A percentile compares a stretch with the other conserved stretches of the same genome.
Conservation (phyloP, 768 basidiomycete genomes). For the Naganishia onofrii region DNA sequence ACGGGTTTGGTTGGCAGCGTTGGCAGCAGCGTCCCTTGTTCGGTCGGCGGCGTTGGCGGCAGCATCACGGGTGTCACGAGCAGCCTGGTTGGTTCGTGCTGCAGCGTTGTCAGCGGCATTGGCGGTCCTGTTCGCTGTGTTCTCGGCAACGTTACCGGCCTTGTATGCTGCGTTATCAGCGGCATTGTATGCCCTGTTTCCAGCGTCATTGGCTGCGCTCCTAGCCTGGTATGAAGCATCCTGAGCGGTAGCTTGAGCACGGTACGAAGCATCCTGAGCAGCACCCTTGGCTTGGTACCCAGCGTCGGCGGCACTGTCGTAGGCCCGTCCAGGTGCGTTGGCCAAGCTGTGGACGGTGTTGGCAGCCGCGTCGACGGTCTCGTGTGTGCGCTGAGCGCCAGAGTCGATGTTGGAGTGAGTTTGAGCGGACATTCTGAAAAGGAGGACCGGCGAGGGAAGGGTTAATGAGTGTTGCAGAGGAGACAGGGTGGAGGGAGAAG, state of each 20-base stretch:
- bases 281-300: neutral
- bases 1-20: constrained; percentile 5
- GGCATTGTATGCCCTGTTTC: neutral
- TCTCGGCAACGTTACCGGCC: neutral
- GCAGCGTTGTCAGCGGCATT: neutral
- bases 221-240: neutral
- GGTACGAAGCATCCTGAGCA: constrained; percentile 1
- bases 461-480: neutral
- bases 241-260: neutral
- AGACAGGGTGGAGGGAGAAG: neutral
- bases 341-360: constrained; percentile 6
- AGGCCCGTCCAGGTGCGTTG: neutral
- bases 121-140: neutral
- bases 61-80: neutral
- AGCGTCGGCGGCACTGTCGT: constrained; percentile 3
- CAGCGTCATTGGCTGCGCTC: neutral
- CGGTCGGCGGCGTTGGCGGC: constrained; percentile 11
- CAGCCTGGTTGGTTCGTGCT: neutral
- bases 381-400: constrained; percentile 19
- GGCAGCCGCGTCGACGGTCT: constrained; percentile 18
- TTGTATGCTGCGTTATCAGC: neutral
- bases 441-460: neutral
- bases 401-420: constrained; percentile 18
- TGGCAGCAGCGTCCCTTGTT: neutral
- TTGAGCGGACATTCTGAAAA: constrained; percentile 14